These are phyloP conservation scores for Backusella mclennaniae DNA, from an alignment of 192 early-diverging fungal genomes.

Conservation along the genomic window DNA sequence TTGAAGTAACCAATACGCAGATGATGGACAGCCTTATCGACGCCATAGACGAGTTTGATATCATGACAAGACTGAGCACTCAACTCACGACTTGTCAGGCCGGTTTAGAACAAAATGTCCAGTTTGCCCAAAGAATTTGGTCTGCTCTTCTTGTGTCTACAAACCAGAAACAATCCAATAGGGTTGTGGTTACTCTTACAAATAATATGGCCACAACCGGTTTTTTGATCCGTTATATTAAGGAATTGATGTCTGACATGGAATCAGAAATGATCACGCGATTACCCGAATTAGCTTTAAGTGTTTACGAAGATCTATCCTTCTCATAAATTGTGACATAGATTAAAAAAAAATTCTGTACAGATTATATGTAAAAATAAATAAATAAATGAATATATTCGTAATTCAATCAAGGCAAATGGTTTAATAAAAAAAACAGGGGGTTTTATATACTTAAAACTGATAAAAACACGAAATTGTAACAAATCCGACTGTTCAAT, in stretches of 20 bases:
- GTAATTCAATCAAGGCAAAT: neutral
- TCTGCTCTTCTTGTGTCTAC: neutral
- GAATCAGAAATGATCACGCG: constrained; percentile 1
- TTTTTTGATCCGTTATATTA: neutral
- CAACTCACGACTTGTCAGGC: neutral
- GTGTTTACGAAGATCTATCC: neutral
- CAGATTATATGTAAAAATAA: neutral
- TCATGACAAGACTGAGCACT: neutral
- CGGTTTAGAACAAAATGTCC: neutral
- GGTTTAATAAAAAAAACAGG: neutral
- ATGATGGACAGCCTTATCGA: neutral
- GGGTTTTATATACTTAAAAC: neutral
- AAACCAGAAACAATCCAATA: neutral
- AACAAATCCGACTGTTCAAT: neutral
- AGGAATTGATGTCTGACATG: neutral
- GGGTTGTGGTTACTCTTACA: neutral
- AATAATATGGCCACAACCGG: neutral
- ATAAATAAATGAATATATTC: neutral
- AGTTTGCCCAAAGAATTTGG: neutral
- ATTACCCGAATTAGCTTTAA: neutral
- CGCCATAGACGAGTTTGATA: neutral
- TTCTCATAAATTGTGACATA: neutral
- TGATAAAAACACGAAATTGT: neutral
- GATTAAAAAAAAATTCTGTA: neutral
- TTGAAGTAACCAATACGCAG: neutral